phyloP scores from a whole-genome alignment of 164 flowering plant species.

The Macadamia tetraphylla region DNA sequence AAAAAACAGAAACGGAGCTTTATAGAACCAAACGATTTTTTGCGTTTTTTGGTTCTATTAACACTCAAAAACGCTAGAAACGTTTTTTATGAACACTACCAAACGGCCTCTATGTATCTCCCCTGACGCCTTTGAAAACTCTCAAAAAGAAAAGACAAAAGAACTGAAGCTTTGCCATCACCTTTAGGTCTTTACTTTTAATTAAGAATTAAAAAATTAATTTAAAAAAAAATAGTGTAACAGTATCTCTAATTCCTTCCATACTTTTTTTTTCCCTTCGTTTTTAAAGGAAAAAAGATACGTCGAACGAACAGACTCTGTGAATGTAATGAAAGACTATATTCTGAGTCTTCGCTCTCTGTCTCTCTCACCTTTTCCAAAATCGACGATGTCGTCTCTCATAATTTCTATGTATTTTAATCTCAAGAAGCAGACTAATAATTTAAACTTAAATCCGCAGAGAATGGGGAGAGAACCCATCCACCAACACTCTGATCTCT shows the following conservation, averaged over 20 bases:
- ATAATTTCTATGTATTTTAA: constrained; percentile 21
- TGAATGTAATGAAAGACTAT: not conserved
- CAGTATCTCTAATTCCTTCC: not conserved
- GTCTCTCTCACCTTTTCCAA: constrained; percentile 6
- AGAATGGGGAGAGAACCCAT: constrained; percentile 3
- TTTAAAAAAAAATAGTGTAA: not conserved
- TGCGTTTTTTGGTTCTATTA: too few species aligned
- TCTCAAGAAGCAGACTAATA: constrained; percentile 13
- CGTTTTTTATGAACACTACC: too few species aligned
- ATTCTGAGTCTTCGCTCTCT: not conserved
- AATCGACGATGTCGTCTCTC: constrained; percentile 23
- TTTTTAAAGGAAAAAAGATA: not conserved
- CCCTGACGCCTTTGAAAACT: too few species aligned
- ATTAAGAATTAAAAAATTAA: not conserved
- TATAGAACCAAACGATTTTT: too few species aligned
- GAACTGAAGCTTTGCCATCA: not conserved
- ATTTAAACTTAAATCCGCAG: constrained; percentile 16
- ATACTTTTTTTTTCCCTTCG: not conserved
- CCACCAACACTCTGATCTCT: constrained; percentile 2
- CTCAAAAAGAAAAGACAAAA: not conserved
- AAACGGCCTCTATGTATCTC: too few species aligned
- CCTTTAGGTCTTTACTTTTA: not conserved
- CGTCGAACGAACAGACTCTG: not conserved
- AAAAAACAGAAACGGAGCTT: too few species aligned
- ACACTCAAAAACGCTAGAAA: too few species aligned